Percentiles rank a stretch among this genome's conserved stretches.
These are phyloP conservation scores for Thraustotheca clavata DNA, from an alignment of 352 stramenopile genomes.

Conservation along the genomic window DNA sequence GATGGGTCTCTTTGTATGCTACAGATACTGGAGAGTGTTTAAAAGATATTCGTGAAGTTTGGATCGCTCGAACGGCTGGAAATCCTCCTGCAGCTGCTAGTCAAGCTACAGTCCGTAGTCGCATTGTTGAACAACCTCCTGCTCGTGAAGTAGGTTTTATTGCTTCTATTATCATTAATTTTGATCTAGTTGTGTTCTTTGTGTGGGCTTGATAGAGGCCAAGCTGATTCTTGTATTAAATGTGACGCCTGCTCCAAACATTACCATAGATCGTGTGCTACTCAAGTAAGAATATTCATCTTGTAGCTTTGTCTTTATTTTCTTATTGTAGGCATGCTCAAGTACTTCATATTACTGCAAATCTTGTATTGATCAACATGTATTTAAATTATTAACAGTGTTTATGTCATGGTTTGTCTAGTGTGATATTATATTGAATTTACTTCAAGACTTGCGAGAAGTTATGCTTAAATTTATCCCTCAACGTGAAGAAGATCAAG, in stretches of 20 bases:
- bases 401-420: background rate
- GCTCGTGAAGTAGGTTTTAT: background rate
- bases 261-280: background rate
- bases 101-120: background rate
- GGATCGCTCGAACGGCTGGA: conserved; percentile 21
- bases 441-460: conserved; percentile 13
- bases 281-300: background rate
- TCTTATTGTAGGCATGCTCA: background rate
- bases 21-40: conserved; percentile 52
- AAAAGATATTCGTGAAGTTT: conserved; percentile 75
- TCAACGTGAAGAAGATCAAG: no score
- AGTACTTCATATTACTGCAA: conserved; percentile 15
- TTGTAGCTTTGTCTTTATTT: background rate
- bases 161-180: no score
- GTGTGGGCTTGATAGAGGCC: background rate
- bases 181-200: background rate
- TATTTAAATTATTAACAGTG: background rate
- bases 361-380: conserved; percentile 13
- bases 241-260: background rate
- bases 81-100: background rate
- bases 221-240: background rate
- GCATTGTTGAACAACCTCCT: background rate
- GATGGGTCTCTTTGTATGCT: conserved; percentile 73
- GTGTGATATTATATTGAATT: conserved; percentile 6
- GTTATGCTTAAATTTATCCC: no score